These are phyloP conservation scores for Rusavskia elegans DNA, from an alignment of 495 filamentous ascomycete species.

Conservation along the genomic window DNA sequence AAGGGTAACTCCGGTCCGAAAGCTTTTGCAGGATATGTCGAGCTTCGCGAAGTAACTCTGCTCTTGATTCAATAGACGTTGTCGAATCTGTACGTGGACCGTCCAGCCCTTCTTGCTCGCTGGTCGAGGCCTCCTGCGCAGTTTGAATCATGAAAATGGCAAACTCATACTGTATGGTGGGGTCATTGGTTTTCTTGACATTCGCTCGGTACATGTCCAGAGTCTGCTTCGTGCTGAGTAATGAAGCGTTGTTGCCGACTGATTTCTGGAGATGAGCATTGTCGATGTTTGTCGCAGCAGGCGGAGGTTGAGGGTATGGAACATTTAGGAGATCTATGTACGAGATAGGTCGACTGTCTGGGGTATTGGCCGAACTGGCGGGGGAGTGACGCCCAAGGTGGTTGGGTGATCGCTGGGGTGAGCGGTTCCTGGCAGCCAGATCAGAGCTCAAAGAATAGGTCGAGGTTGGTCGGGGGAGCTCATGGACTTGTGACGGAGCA, in stretches of 20 bases:
- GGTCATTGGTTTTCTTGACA: slow-evolving; percentile 89
- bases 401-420: slow-evolving; percentile 33
- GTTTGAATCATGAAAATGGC: slow-evolving; percentile 83
- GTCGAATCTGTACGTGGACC: slow-evolving; percentile 18
- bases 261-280: slow-evolving; percentile 58
- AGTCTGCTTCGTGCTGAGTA: slow-evolving; percentile 79
- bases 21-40: slow-evolving; percentile 75
- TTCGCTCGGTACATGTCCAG: slow-evolving; percentile 95
- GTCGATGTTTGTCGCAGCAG: slow-evolving; percentile 56
- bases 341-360: slow-evolving; percentile 61
- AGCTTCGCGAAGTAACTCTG: slow-evolving; percentile 71
- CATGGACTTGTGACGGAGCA: neutral
- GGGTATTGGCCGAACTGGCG: slow-evolving; percentile 35
- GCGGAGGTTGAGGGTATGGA: slow-evolving; percentile 74
- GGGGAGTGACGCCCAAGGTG: slow-evolving; percentile 40
- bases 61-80: slow-evolving; percentile 31
- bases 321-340: slow-evolving; percentile 79
- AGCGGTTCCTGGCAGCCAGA: slow-evolving; percentile 41
- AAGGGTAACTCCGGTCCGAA: slow-evolving; percentile 75
- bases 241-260: slow-evolving; percentile 77
- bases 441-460: slow-evolving; percentile 60
- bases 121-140: slow-evolving; percentile 46
- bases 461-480: slow-evolving; percentile 48
- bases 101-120: slow-evolving; percentile 23
- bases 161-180: slow-evolving; percentile 81